Base-by-base conservation (phyloP, 768 basidiomycete genomes). In the Lactifluus volemus region DNA sequence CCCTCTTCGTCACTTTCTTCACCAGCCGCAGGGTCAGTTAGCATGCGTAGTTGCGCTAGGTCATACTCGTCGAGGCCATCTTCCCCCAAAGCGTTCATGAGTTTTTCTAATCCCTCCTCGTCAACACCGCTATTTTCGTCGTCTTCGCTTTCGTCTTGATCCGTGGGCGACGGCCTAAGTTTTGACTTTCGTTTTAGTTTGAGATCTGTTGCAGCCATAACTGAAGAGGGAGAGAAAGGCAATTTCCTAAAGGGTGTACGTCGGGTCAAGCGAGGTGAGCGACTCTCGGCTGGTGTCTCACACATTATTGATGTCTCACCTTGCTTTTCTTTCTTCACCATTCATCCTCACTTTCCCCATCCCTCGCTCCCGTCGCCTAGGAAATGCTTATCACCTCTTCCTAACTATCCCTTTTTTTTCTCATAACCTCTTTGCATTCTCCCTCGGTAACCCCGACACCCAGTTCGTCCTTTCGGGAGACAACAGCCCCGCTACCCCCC, bases 61-160 rank as follows among this genome's bases (percentile, higher is more conserved):
- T 82, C 86, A 67, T 83, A 81, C 25, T 88, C 85, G 67, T 86
- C 81, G 60, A 87, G 69, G 1, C 80, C 84, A 62, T 87, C 83
- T 21, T 86, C 85, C 12, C 84, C 85, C 30, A 85, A 70, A 10
- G 81, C 77, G 15, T 78, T 76, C 73, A 84, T 77, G 5, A 85
- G 73, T 49, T 78, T 73, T 65, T 77, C 73, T 78, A 83, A 79
- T n/a, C 83, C 84, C 65, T 77, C 76, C 63, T 81, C 78, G 65
- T 83, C 80, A 5, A 83, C 73, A 30, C 75, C 81, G 49, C 80
- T 75, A 30, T 71, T 70, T 30, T 68, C 69, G 6, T 70, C 69
- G 14, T 67, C 60, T 19, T 55, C 49, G 2, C 61, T 54, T 57
- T 60, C 53, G 4, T 48, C 42, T 53, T 49, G 51, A 47, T 14